Percentiles rank a stretch among this genome's conserved stretches.
phyloP scores from a whole-genome alignment of 2,329 filamentous ascomycete genomes.

The Zasmidium angulare region DNA sequence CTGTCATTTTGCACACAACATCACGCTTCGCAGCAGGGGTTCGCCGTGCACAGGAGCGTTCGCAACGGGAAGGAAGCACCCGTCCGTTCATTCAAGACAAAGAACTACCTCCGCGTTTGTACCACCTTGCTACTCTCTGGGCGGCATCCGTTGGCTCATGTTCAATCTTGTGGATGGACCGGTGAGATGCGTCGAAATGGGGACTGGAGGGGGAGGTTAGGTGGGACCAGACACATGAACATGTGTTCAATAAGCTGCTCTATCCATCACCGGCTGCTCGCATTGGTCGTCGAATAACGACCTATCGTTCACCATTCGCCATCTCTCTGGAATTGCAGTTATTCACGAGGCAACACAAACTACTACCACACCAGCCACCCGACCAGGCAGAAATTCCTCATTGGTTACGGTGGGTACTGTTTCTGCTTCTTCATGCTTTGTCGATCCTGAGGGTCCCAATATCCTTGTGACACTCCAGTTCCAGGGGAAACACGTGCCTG shows the following conservation, averaged over 20 bases:
- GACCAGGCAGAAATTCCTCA: neutral
- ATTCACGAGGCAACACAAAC: neutral
- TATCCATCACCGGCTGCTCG: neutral
- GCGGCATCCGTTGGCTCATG: neutral
- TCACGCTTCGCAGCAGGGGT: conserved; percentile 1
- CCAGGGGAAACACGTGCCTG: neutral
- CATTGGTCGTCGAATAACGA: neutral
- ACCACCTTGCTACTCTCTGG: neutral
- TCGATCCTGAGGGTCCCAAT: neutral
- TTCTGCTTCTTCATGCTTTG: conserved; percentile 5
- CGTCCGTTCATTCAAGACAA: neutral
- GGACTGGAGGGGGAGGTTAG: no score
- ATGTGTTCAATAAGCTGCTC: neutral
- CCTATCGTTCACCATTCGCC: neutral
- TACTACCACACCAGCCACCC: neutral
- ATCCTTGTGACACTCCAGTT: neutral
- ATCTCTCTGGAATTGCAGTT: neutral
- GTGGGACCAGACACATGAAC: conserved; percentile 1
- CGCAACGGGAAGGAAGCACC: neutral
- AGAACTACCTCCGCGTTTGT: conserved; percentile 1
- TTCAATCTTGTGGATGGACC: neutral
- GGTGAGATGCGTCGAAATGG: neutral
- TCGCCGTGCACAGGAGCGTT: neutral
- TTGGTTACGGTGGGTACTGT: neutral
- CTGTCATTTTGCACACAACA: neutral